phyloP scores from a whole-genome alignment of 768 basidiomycete species.

The Boletus coccyginus region DNA sequence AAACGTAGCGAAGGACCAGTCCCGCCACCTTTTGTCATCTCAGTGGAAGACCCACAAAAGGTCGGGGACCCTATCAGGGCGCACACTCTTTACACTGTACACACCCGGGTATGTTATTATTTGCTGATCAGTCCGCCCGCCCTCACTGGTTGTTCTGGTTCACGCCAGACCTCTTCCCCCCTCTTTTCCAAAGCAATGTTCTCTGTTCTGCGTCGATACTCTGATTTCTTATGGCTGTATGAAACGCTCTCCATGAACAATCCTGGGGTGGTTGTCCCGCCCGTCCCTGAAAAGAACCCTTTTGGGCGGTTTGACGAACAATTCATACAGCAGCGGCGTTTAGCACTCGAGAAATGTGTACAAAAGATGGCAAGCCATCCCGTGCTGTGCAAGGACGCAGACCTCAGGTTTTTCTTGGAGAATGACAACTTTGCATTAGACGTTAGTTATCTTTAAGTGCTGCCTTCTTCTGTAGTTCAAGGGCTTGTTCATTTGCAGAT shows the following conservation, averaged over 20 bases:
- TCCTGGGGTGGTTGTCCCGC: slow-evolving; percentile 95
- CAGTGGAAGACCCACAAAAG: slow-evolving; percentile 96
- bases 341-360: slow-evolving; percentile 85
- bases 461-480: slow-evolving; percentile 1
- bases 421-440: slow-evolving; percentile 90
- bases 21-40: slow-evolving; percentile 76
- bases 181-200: slow-evolving; percentile 80
- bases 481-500: slow-evolving; percentile 48
- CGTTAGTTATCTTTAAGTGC: slow-evolving; percentile 44
- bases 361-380: slow-evolving; percentile 94
- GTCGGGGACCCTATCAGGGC: slow-evolving; percentile 94
- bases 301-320: slow-evolving; percentile 92
- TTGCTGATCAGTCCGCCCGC: neutral
- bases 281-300: slow-evolving; percentile 91
- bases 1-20: slow-evolving; percentile 42
- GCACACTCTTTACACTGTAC: slow-evolving; percentile 96
- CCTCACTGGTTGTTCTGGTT: neutral
- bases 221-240: slow-evolving; percentile 96
- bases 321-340: slow-evolving; percentile 84
- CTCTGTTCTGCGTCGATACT: slow-evolving; percentile 95
- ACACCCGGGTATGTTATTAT: slow-evolving; percentile 62
- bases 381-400: slow-evolving; percentile 81
- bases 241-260: slow-evolving; percentile 87
- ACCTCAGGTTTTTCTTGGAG: slow-evolving; percentile 88
- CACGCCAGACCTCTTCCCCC: slow-evolving; percentile 74